Base-by-base conservation (phyloP, 1,284 basidiomycete genomes). In the Omphalotus olearius region DNA sequence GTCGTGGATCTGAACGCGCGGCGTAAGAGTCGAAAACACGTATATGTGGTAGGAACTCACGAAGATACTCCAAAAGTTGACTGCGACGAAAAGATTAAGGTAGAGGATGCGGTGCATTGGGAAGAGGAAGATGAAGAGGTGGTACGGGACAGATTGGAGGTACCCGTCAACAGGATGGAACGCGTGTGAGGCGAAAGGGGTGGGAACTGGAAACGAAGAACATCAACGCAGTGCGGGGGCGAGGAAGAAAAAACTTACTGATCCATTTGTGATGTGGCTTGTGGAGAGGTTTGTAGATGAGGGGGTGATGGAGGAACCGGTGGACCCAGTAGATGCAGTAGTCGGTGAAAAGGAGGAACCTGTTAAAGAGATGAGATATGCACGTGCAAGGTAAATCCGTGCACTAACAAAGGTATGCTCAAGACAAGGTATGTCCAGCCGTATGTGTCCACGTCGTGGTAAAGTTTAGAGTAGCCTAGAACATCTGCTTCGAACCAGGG, bases 261-360 rank as follows among this genome's bases (percentile, higher is more conserved):
- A 98, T 78, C 97, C 97, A 99, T 71, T 93, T 97, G 79, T 99
- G 96, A 69, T 99, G 96, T 0, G 95, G 93, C 70, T 97, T 98
- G 71, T 97, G 95, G 47, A 98, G 62, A 60, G 80, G 75, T 69
- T 96, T 98, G 79, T 99, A 99, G 53, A 97, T 65, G 20, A 77
- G 56, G 0, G 95, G 96, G 58, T 91, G 78, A 67, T 99, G 96
- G 54, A 97, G 78, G 69, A 82, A 74, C n/a, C 96, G 83, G 66
- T 99, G 96, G 20, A 95, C 77, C 91, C 93, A 96, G 69, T 98
- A 98, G 60, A 98, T 92, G 59, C 79, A 74, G 57, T 89, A 89
- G 69, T 98, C 95, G 33, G 95, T 98, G 68, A 96, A 95, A 14
- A 93, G 60, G 51, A 98, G 73, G 77, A 93, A 98, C 52, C 85